Percentiles rank a stretch among this genome's conserved stretches.
phyloP scores from a whole-genome alignment of 306 rosid genomes.

The Acacia crassicarpa region DNA sequence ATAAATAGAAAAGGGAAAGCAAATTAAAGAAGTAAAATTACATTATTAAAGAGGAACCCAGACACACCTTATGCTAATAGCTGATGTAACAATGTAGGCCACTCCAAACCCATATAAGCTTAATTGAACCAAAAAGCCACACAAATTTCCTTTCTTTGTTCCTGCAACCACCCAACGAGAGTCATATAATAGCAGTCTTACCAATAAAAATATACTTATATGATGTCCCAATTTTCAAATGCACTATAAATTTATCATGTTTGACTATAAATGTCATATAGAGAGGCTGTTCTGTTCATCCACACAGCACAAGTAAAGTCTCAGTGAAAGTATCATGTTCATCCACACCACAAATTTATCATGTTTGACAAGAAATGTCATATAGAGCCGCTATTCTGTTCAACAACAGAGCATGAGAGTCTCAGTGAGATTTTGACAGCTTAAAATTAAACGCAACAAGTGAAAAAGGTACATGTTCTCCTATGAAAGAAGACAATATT shows the following conservation, averaged over 20 bases:
- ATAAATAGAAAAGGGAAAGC: slow-evolving; percentile 1
- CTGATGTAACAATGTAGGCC: slow-evolving; percentile 56
- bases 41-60: background rate
- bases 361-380: slow-evolving; percentile 5
- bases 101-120: slow-evolving; percentile 61
- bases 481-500: background rate
- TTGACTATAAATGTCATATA: slow-evolving; percentile 1
- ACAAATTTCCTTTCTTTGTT: slow-evolving; percentile 27
- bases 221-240: background rate
- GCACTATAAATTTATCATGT: background rate
- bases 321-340: background rate
- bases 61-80: slow-evolving; percentile 55
- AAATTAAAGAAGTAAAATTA: background rate
- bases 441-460: background rate
- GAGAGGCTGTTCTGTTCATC: slow-evolving; percentile 2
- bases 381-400: slow-evolving; percentile 2
- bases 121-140: slow-evolving; percentile 41
- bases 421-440: background rate
- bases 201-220: slow-evolving; percentile 12
- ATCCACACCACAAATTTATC: background rate
- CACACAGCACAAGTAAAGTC: background rate
- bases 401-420: background rate
- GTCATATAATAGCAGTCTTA: slow-evolving; percentile 2
- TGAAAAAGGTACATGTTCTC: background rate
- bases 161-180: slow-evolving; percentile 39